Conservation (phyloP, 1,284 basidiomycete genomes). For the Sphagnurus paluster region DNA sequence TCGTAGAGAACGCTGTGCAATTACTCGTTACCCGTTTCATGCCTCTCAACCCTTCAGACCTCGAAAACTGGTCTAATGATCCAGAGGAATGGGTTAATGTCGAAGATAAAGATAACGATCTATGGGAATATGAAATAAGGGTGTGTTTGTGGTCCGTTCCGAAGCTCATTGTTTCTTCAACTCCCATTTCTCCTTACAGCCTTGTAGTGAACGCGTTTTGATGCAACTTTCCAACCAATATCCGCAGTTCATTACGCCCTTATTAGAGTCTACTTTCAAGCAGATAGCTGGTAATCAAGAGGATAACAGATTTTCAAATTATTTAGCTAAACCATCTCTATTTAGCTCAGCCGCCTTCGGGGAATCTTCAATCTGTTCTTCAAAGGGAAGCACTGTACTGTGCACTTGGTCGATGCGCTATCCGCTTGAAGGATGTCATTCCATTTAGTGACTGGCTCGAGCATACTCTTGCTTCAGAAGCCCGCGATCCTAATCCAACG, state of each 20-base stretch:
- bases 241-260: constrained; percentile 68
- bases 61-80: constrained; percentile 79
- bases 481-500: constrained; percentile 56
- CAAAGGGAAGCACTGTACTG: constrained; percentile 89
- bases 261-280: constrained; percentile 50
- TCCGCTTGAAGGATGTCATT: constrained; percentile 62
- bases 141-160: constrained; percentile 42
- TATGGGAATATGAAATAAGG: constrained; percentile 87
- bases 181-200: constrained; percentile 40
- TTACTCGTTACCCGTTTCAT: constrained; percentile 82
- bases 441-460: constrained; percentile 70
- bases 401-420: constrained; percentile 81
- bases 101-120: constrained; percentile 83
- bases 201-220: constrained; percentile 86
- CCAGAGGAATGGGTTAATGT: constrained; percentile 89
- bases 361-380: constrained; percentile 63
- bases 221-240: constrained; percentile 80
- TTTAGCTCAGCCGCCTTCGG: constrained; percentile 54
- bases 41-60: constrained; percentile 75
- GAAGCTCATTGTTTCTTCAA: constrained; percentile 7
- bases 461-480: constrained; percentile 57
- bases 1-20: constrained; percentile 78
- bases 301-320: neutral
- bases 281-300: constrained; percentile 34
- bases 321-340: constrained; percentile 2